A percentile compares a stretch with the other conserved stretches of the same genome.
These are phyloP conservation scores for Mycena sanguinolenta DNA, from an alignment of 768 basidiomycete species.

Conservation along the genomic window DNA sequence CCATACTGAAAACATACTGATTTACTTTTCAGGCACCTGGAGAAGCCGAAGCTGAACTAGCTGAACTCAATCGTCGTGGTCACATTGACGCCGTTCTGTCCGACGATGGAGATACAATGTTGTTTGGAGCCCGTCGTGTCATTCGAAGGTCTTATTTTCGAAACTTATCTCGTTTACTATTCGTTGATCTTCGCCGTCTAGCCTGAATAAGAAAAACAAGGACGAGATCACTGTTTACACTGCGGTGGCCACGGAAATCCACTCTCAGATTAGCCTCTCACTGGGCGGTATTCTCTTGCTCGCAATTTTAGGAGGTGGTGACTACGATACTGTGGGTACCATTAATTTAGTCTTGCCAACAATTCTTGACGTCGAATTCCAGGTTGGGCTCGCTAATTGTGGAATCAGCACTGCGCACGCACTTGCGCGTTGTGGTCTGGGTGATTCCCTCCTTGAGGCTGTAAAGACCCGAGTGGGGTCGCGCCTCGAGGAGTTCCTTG, in stretches of 20 bases:
- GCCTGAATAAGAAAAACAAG: conserved; percentile 58
- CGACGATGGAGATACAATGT: not conserved
- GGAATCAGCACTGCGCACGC: conserved; percentile 69
- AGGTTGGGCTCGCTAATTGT: conserved; percentile 51
- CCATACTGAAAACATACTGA: not conserved
- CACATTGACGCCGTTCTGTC: not conserved
- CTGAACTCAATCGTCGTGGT: not conserved
- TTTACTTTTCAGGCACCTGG: not conserved
- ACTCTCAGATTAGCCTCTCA: conserved; percentile 37
- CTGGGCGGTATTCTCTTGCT: conserved; percentile 49
- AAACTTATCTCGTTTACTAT: too few species aligned
- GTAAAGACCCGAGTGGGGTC: conserved; percentile 32
- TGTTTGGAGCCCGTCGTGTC: not conserved
- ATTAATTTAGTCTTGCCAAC: not conserved
- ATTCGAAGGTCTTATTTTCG: not conserved
- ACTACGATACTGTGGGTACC: conserved; percentile 47
- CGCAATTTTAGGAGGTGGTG: conserved; percentile 50
- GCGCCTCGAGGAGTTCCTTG: conserved; percentile 19
- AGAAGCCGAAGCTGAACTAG: conserved; percentile 4
- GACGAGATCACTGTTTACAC: conserved; percentile 51
- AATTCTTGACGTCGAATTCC: not conserved
- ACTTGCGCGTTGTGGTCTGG: conserved; percentile 70
- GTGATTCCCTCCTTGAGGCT: conserved; percentile 62
- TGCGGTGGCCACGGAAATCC: conserved; percentile 33
- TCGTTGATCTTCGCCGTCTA: conserved; percentile 25